phyloP scores from a whole-genome alignment of 768 basidiomycete genomes.

The Naganishia vaughanmartiniae region DNA sequence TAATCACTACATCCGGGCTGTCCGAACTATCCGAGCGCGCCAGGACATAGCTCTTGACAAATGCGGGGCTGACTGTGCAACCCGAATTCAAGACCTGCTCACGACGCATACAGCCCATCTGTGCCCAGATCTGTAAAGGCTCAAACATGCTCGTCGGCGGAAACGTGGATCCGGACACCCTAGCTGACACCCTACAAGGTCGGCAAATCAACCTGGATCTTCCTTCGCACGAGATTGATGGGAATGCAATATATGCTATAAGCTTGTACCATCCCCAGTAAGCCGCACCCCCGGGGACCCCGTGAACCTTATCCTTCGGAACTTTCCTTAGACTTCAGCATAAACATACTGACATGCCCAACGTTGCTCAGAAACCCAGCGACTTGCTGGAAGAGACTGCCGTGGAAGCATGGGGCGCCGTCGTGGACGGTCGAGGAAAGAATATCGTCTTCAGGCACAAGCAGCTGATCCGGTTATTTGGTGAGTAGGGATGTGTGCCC shows the following conservation, averaged over 20 bases:
- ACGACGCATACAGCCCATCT: background rate
- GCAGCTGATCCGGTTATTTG: conserved; percentile 25
- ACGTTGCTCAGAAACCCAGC: conserved; percentile 9
- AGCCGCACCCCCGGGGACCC: background rate
- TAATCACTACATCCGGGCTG: background rate
- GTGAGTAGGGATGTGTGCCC: background rate
- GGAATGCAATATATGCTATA: conserved; percentile 1
- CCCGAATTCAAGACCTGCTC: background rate
- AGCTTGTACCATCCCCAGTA: background rate
- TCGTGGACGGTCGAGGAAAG: conserved; percentile 16
- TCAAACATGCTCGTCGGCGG: background rate
- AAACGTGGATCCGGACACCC: background rate
- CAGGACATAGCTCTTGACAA: background rate
- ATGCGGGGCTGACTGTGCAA: conserved; percentile 1
- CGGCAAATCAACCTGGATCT: background rate
- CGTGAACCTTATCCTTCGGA: background rate
- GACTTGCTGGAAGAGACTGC: conserved; percentile 6
- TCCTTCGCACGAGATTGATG: background rate
- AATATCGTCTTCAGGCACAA: conserved; percentile 29
- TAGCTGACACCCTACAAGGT: background rate
- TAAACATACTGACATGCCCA: background rate
- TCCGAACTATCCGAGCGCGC: background rate
- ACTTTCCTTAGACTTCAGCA: background rate
- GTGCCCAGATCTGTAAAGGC: too few relatives aligned
- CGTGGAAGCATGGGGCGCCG: conserved; percentile 22